phyloP scores from a whole-genome alignment of 129 eudicot genomes.

The Helianthus annuus region DNA sequence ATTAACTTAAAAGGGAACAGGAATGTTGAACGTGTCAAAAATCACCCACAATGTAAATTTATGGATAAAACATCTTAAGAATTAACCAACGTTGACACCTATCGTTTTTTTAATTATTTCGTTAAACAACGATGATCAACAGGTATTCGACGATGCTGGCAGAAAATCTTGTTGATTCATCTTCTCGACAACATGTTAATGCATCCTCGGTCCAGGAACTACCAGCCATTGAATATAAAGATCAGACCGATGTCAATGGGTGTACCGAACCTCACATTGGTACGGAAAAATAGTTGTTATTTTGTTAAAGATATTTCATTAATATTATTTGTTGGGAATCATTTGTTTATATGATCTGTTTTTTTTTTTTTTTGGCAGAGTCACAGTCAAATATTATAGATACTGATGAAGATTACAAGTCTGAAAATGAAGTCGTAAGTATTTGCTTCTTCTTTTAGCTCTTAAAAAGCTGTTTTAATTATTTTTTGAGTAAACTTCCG shows the following conservation, averaged over 20 bases:
- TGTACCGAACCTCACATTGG: constrained; percentile 39
- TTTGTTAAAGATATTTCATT: not conserved
- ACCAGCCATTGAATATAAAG: constrained; percentile 44
- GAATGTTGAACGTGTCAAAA: too few relatives aligned
- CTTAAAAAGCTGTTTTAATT: not conserved
- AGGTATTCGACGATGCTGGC: constrained; percentile 99
- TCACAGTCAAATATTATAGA: constrained; percentile 54
- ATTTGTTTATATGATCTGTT: not conserved
- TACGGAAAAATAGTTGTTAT: constrained; percentile 19
- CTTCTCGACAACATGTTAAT: constrained; percentile 39
- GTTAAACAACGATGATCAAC: constrained; percentile 20
- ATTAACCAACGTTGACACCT: too few relatives aligned
- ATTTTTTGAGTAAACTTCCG: too few relatives aligned
- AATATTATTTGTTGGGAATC: not conserved
- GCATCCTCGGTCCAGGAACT: constrained; percentile 37
- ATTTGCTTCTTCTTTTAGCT: constrained; percentile 12
- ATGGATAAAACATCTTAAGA: not conserved
- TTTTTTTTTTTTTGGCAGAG: constrained; percentile 40
- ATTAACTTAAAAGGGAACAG: too few relatives aligned
- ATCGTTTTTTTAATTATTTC: not conserved
- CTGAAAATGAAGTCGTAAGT: constrained; percentile 78
- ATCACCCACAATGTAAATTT: not conserved
- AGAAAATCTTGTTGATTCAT: constrained; percentile 78
- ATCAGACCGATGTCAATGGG: constrained; percentile 37
- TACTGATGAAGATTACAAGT: constrained; percentile 68